Evolutionary conservation across 2,329 filamentous ascomycete species (phyloP).

Genomic region (Neopestalotiopsis sp.): DNA sequence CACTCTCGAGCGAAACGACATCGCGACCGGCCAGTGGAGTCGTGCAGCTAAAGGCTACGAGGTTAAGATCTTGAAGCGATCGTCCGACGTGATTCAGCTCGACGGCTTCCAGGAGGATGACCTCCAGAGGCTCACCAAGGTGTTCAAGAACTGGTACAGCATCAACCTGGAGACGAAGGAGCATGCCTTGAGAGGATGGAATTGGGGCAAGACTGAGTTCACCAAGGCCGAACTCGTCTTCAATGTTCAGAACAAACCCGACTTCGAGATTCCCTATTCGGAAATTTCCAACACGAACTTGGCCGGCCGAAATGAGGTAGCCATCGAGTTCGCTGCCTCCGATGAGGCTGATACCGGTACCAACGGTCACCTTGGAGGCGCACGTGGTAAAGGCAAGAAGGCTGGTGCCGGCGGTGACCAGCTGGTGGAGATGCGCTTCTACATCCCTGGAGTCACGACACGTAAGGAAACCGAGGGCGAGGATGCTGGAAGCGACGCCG

Average conservation of each 20-base stretch:
- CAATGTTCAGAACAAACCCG: slow-evolving; percentile 94
- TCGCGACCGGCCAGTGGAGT: slow-evolving; percentile 91
- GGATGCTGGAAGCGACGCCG: slow-evolving; percentile 70
- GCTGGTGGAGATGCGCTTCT: slow-evolving; percentile 98
- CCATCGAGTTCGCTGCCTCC: slow-evolving; percentile 84
- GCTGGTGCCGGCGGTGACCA: slow-evolving; percentile 89
- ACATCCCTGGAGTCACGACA: slow-evolving; percentile 89
- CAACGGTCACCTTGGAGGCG: slow-evolving; percentile 76
- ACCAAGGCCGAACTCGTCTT: slow-evolving; percentile 93
- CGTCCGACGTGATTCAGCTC: slow-evolving; percentile 85
- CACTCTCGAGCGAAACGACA: slow-evolving; percentile 86
- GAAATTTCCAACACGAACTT: slow-evolving; percentile 98
- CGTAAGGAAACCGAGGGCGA: slow-evolving; percentile 77
- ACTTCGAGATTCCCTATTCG: slow-evolving; percentile 95
- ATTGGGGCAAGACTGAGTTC: slow-evolving; percentile 99
- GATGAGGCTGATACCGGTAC: slow-evolving; percentile 74
- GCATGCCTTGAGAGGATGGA: slow-evolving; percentile 95
- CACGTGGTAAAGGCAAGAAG: slow-evolving; percentile 81
- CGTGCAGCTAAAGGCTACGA: slow-evolving; percentile 91
- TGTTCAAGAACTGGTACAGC: slow-evolving; percentile 99
- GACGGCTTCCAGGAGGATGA: slow-evolving; percentile 96
- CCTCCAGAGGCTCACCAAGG: slow-evolving; percentile 85
- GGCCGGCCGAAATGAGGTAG: slow-evolving; percentile 96
- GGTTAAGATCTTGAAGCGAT: slow-evolving; percentile 86
- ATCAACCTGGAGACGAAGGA: slow-evolving; percentile 90